These are phyloP conservation scores for Solanum chiquidenum DNA, from an alignment of 257 asterid genomes.

Conservation along the genomic window DNA sequence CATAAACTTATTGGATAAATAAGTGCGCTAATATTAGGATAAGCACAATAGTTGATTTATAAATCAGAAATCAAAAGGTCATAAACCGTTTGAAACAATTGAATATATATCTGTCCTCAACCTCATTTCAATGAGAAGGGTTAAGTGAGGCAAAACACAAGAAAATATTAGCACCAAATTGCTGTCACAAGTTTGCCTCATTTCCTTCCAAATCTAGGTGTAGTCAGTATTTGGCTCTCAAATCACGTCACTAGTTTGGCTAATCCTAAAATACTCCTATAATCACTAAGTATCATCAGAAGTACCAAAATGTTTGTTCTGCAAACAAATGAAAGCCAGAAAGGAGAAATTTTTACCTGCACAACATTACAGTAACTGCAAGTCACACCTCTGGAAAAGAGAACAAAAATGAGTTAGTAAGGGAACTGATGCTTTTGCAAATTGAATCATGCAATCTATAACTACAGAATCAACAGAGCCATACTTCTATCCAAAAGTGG, in stretches of 20 bases:
- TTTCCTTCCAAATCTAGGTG: not conserved
- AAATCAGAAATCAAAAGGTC: not conserved
- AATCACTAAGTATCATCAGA: not conserved
- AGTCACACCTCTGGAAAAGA: slow-evolving; percentile 59
- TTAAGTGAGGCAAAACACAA: not conserved
- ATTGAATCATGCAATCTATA: not conserved
- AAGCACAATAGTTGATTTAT: not conserved
- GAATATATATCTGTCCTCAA: not conserved
- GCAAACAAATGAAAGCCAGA: not conserved
- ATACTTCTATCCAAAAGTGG: not conserved
- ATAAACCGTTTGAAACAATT: not conserved
- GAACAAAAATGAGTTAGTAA: slow-evolving; percentile 15
- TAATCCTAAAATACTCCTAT: not conserved
- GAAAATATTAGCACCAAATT: not conserved
- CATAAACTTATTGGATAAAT: not conserved
- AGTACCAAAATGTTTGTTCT: not conserved
- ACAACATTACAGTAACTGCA: slow-evolving; percentile 71
- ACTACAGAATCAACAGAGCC: not conserved
- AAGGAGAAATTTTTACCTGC: slow-evolving; percentile 45
- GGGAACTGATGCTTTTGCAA: not conserved
- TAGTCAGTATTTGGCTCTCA: not conserved
- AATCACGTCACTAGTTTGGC: not conserved
- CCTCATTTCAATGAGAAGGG: not conserved
- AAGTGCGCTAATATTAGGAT: not conserved
- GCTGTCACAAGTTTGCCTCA: not conserved